phyloP scores from a whole-genome alignment of 163 green algal genomes.

The Prototheca wickerhamii region DNA sequence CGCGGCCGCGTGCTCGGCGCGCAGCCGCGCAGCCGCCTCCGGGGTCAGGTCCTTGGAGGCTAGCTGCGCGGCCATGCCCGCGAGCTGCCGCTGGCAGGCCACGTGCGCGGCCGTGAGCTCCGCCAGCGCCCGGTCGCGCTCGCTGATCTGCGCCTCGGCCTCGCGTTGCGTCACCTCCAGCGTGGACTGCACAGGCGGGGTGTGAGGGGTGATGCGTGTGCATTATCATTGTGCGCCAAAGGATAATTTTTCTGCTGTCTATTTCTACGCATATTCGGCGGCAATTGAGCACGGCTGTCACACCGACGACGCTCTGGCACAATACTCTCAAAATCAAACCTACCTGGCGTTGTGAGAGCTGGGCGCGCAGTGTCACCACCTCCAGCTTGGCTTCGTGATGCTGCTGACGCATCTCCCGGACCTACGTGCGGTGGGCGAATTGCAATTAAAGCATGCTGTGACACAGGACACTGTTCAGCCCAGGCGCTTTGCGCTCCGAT shows the following conservation, averaged over 20 bases:
- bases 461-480: too few species aligned
- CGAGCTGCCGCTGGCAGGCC: not conserved
- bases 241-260: too few species aligned
- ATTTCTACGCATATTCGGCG: too few species aligned
- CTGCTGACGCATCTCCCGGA: not conserved
- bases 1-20: not conserved
- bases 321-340: not conserved
- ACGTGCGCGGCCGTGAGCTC: not conserved
- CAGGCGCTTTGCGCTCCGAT: too few species aligned
- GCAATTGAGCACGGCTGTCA: too few species aligned
- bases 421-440: not conserved
- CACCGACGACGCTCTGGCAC: not conserved
- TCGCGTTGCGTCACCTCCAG: not conserved
- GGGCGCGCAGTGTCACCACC: not conserved
- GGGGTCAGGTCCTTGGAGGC: not conserved
- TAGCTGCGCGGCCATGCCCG: not conserved
- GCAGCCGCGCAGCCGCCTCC: not conserved
- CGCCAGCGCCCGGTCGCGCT: not conserved
- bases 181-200: not conserved
- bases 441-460: too few species aligned
- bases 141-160: not conserved
- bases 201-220: too few species aligned
- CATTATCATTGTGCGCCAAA: too few species aligned
- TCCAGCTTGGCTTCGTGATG: conserved; percentile 1
- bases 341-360: not conserved